Conservation (phyloP, 176 grass and related monocot genomes). For the Eragrostis nindensis region DNA sequence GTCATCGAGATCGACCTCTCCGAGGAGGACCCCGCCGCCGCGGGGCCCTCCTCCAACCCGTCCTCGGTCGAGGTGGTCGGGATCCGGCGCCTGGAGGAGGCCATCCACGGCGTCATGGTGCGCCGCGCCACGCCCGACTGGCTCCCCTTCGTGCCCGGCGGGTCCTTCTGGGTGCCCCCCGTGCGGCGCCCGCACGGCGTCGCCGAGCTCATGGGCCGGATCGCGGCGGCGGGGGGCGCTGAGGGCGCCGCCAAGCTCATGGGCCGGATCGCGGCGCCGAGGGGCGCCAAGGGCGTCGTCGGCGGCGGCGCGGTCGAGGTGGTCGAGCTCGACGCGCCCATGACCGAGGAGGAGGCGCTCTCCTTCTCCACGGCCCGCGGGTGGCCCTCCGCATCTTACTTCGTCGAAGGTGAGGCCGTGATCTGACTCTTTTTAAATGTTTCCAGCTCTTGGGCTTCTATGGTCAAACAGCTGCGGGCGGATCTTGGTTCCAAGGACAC, state of each 20-base stretch:
- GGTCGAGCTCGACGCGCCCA: slow-evolving; percentile 43
- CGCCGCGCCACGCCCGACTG: slow-evolving; percentile 83
- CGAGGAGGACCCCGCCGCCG: slow-evolving; percentile 33
- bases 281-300: not conserved
- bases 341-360: slow-evolving; percentile 76
- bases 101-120: slow-evolving; percentile 81
- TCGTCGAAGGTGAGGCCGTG: slow-evolving; percentile 60
- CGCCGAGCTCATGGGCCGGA: slow-evolving; percentile 60
- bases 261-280: slow-evolving; percentile 46
- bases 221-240: slow-evolving; percentile 32
- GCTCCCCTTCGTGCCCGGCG: slow-evolving; percentile 89
- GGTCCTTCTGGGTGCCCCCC: slow-evolving; percentile 88
- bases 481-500: not conserved
- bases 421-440: not conserved
- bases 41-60: not conserved
- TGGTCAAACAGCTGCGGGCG: not conserved
- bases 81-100: slow-evolving; percentile 79
- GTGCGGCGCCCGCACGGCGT: slow-evolving; percentile 57
- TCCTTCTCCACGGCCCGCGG: slow-evolving; percentile 63
- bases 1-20: slow-evolving; percentile 79
- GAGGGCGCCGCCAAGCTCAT: slow-evolving; percentile 57
- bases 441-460: not conserved
- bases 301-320: slow-evolving; percentile 5
- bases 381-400: slow-evolving; percentile 81
- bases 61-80: slow-evolving; percentile 54